Base-by-base conservation (phyloP, 768 basidiomycete species). In the Lentinula edodes region DNA sequence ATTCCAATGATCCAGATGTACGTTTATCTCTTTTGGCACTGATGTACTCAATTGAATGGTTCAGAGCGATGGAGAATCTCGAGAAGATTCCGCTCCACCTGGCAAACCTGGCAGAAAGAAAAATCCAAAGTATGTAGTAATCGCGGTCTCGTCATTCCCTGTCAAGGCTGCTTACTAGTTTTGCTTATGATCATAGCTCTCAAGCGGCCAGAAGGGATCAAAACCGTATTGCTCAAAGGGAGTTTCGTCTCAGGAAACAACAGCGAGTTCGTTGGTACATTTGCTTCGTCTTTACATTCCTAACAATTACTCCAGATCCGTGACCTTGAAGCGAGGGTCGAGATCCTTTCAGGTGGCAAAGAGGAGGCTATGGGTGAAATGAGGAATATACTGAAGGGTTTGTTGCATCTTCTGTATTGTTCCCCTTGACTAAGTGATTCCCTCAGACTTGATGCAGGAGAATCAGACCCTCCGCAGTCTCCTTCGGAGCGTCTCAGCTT, bases 301-400 rank as follows among this genome's bases (percentile, higher is more conserved):
- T 39, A 60, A 64, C 50, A 51, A 41, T 58, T n/a, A 18, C 59
- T 43, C 53, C 67, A 97, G 92, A 95, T 97, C 73, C 91, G 94
- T 20, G 95, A 97, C 74, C 85, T 97, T 41, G 95, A 97, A 75
- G 94, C 94, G 18, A 85, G 91, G 50, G 93, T 97, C n/a, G 94
- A 95, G 74, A 87, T 97, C 7, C 82, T 97, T 16, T 96, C 94
- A 5, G 93, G 92, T 18, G 91, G 91, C 45, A 88, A 93, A 68
- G 95, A 95, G 79, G 92, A 96, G 73, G 87, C 92, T 6, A 76
- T 93, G 59, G 84, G 83, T 34, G 90, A 95, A 72, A 83, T 95
- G 81, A 81, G 89, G 62, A 87, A 89, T 65, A 87, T 95, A 53
- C 74, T 95, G 48, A 91, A 85, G 76, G 90, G 90, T 86, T 48